Conservation (phyloP, 1,284 basidiomycete genomes). For the Stygiomarasmius scandens region DNA sequence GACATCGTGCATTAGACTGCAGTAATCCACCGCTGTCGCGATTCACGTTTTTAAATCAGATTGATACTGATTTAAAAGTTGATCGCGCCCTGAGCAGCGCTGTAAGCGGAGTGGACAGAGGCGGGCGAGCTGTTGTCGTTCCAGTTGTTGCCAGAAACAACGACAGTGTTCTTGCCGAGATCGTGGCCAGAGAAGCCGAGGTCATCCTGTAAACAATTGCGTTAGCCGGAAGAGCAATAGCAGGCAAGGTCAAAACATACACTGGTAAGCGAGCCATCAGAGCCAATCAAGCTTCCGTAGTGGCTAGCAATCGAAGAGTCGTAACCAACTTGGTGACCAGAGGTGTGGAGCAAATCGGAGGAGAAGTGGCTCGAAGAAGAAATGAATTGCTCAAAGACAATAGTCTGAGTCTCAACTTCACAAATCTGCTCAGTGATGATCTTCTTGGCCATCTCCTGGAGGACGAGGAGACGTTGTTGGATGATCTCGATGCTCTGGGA, state of each 20-base stretch:
- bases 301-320: constrained; percentile 16
- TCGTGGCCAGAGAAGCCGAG: constrained; percentile 16
- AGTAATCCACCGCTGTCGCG: too few species aligned
- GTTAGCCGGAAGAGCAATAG: background rate
- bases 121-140: constrained; percentile 12
- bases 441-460: constrained; percentile 42
- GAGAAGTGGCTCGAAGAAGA: constrained; percentile 6
- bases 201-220: background rate
- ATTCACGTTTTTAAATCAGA: too few species aligned
- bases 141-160: constrained; percentile 20
- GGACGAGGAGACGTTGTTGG: constrained; percentile 42
- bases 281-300: constrained; percentile 8
- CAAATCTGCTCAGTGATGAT: background rate
- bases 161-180: constrained; percentile 15
- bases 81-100: constrained; percentile 6
- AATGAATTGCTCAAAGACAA: constrained; percentile 13
- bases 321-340: constrained; percentile 9
- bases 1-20: too few species aligned
- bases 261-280: constrained; percentile 14
- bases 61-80: too few species aligned
- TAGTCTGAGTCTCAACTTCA: background rate
- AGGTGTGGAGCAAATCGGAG: constrained; percentile 4
- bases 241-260: constrained; percentile 1
- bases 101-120: constrained; percentile 15
- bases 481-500: constrained; percentile 37